Percentiles rank a stretch among this genome's conserved stretches.
phyloP scores from a whole-genome alignment of 2,329 filamentous ascomycete species.

The Sordariomycetes sp. region DNA sequence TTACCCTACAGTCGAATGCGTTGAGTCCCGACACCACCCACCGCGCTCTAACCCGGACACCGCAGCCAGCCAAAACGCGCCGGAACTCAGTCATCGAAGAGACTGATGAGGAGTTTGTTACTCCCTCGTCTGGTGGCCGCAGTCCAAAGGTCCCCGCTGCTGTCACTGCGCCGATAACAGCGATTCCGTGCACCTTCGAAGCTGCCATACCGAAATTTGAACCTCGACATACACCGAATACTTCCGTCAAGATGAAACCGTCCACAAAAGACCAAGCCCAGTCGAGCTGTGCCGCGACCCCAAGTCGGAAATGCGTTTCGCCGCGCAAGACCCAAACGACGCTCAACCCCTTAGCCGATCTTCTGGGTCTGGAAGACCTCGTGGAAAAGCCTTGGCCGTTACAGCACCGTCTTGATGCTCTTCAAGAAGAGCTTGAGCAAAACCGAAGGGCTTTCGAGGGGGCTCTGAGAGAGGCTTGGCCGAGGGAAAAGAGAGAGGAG shows the following conservation, averaged over 20 bases:
- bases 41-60: conserved; percentile 3
- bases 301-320: conserved; percentile 2
- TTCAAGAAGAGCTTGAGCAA: conserved; percentile 28
- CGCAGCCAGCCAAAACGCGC: background rate
- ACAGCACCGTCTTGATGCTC: conserved; percentile 8
- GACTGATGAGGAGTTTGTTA: conserved; percentile 41
- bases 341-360: background rate
- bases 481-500: conserved; percentile 28
- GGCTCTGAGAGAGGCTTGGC: conserved; percentile 30
- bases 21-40: background rate
- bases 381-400: conserved; percentile 1
- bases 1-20: background rate
- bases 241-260: conserved; percentile 7
- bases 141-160: background rate
- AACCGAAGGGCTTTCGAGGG: conserved; percentile 34
- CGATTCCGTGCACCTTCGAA: conserved; percentile 4
- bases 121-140: conserved; percentile 17
- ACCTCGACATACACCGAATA: background rate
- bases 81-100: conserved; percentile 32
- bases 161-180: background rate
- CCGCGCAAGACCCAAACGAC: background rate
- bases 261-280: conserved; percentile 7
- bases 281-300: conserved; percentile 4
- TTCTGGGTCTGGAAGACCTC: background rate
- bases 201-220: background rate